phyloP scores from a whole-genome alignment of 345 rosid species.

The Pistacia integerrima region DNA sequence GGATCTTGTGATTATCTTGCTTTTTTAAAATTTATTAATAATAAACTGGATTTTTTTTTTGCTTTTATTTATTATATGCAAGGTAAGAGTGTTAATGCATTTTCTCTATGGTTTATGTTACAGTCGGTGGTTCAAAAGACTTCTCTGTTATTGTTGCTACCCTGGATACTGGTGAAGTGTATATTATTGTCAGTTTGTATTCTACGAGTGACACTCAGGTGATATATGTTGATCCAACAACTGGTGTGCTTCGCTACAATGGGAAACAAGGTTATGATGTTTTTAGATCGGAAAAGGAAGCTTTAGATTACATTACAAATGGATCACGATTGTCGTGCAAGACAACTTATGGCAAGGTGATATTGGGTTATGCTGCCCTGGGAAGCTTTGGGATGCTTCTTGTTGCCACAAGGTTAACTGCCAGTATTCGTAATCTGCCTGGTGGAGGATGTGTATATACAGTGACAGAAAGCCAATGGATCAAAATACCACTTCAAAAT shows the following conservation, averaged over 20 bases:
- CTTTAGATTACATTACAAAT: constrained; percentile 64
- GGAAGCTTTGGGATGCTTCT: constrained; percentile 85
- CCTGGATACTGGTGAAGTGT: constrained; percentile 74
- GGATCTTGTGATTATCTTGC: background rate
- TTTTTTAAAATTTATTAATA: background rate
- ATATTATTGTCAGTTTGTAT: constrained; percentile 64
- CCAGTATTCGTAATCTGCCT: constrained; percentile 77
- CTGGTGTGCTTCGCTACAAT: constrained; percentile 65
- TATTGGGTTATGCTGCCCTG: constrained; percentile 85
- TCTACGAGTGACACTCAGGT: constrained; percentile 73
- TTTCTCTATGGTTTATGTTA: constrained; percentile 15
- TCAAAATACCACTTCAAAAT: constrained; percentile 73
- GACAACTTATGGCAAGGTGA: constrained; percentile 62
- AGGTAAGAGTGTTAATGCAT: background rate
- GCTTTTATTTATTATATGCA: background rate
- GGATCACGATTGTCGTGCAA: constrained; percentile 59
- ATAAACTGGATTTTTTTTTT: background rate
- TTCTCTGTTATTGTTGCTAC: constrained; percentile 80
- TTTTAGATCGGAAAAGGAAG: constrained; percentile 80
- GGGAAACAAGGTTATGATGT: constrained; percentile 71
- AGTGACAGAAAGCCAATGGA: constrained; percentile 86
- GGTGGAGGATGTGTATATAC: constrained; percentile 94
- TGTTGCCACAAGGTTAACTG: constrained; percentile 73
- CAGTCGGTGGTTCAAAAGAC: constrained; percentile 61
- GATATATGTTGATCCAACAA: constrained; percentile 86